Conservation (phyloP, 176 grass and related monocot species). For the Avena sativa region DNA sequence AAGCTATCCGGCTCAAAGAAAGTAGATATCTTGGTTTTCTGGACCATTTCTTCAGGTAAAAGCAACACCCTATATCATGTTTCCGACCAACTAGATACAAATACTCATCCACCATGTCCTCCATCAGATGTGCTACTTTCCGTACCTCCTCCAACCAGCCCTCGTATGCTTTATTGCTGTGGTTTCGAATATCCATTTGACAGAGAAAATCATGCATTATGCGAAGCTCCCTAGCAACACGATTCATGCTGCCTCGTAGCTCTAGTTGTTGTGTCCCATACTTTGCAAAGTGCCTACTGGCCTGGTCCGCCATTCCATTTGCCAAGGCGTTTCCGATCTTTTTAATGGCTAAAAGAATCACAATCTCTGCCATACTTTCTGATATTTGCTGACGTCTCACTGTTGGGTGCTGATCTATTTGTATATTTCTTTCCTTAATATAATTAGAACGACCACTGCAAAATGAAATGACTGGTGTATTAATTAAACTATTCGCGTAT, state of each 20-base stretch:
- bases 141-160: not conserved
- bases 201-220: not conserved
- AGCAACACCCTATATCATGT: not conserved
- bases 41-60: not conserved
- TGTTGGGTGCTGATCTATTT: not conserved
- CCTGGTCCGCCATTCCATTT: not conserved
- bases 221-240: not conserved
- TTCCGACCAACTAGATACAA: not conserved
- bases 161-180: not conserved
- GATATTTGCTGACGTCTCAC: not conserved
- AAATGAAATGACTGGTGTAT: not conserved
- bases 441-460: too few species aligned
- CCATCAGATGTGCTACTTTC: not conserved
- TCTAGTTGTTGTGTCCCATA: not conserved
- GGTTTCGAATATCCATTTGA: not conserved
- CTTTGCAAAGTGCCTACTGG: not conserved
- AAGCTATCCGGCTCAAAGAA: not conserved
- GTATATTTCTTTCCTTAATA: not conserved
- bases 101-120: conserved; percentile 6
- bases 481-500: not conserved
- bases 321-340: not conserved
- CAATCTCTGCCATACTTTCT: not conserved
- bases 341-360: not conserved
- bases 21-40: not conserved
- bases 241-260: not conserved